Base-by-base conservation (phyloP, 2,329 filamentous ascomycete genomes). In the Metarhizium rileyi region DNA sequence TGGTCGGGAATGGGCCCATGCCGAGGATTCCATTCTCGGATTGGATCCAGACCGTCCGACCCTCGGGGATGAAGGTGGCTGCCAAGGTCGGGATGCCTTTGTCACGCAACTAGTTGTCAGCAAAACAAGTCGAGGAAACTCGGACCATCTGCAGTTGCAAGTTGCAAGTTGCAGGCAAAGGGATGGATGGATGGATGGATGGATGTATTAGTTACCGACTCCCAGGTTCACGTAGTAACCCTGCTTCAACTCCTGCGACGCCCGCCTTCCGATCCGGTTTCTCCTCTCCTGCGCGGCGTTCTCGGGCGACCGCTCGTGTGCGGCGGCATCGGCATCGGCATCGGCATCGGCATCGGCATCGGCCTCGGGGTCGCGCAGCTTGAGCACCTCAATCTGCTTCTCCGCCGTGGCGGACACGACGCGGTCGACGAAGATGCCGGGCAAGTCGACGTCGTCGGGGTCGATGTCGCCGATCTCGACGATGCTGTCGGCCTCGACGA, bases 71-170 rank as follows among this genome's bases (percentile, higher is more conserved):
- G 63, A 87, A 90, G 0, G 82, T 85, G 0, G 87, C 86, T 1
- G 88, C 87, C n/a, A 93, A 73, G 14, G 88, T 94, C 0, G 88
- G 89, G 64, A 95, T 89, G n/a, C 87, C 78, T n/a, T n/a, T 56
- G 33, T 10, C 25, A 43, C n/a, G 30, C 10, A 33, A 5, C 10
- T 5, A 28, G 27, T 28, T 5, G 5, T 28, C 27, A n/a, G n/a
- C n/a, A n/a, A n/a, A n/a, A n/a, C n/a, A n/a, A n/a, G n/a, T n/a
- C n/a, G n/a, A n/a, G n/a, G n/a, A n/a, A n/a, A n/a, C n/a, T n/a
- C n/a, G n/a, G n/a, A n/a, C n/a, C 27, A 10, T 28, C 5, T 10
- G 27, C 10, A 26, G 5, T 22, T 26, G 25, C 43, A n/a, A 50
- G 48, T 28, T 20, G 27, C 5, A 10, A 27, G 26, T 14, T 20